These are phyloP conservation scores for Alternaria sp. DNA, from an alignment of 2,329 filamentous ascomycete genomes.

Conservation along the genomic window DNA sequence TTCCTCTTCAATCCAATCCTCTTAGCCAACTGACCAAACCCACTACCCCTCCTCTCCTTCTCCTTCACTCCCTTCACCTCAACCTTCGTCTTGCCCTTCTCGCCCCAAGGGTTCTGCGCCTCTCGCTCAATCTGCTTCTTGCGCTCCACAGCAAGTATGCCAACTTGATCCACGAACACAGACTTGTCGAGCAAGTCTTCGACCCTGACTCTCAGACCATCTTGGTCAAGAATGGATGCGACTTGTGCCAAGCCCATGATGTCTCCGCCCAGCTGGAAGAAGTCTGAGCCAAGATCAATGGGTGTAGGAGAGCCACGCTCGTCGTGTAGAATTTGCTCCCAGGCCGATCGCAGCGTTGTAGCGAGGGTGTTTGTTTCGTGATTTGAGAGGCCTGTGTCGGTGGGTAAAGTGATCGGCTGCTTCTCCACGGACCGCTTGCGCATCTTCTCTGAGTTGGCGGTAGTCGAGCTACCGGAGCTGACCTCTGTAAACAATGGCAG, in stretches of 20 bases:
- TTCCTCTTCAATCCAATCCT: slow-evolving; percentile 31
- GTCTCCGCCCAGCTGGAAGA: slow-evolving; percentile 44
- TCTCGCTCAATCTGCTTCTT: slow-evolving; percentile 39
- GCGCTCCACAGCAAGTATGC: slow-evolving; percentile 31
- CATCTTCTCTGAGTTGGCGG: slow-evolving; percentile 27
- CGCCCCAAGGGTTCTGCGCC: slow-evolving; percentile 36
- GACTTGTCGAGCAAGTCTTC: slow-evolving; percentile 43
- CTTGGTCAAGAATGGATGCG: slow-evolving; percentile 35
- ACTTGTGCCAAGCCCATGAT: slow-evolving; percentile 45
- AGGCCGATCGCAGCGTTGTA: slow-evolving; percentile 33
- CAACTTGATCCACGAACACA: slow-evolving; percentile 39
- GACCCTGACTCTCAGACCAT: slow-evolving; percentile 32
- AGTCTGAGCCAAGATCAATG: slow-evolving; percentile 35
- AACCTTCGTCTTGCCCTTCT: slow-evolving; percentile 27
- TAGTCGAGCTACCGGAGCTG: slow-evolving; percentile 31
- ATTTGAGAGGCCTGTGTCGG: slow-evolving; percentile 33
- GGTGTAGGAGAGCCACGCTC: slow-evolving; percentile 25
- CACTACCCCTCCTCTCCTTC: slow-evolving; percentile 17
- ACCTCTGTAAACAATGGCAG: slow-evolving; percentile 36
- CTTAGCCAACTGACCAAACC: slow-evolving; percentile 16
- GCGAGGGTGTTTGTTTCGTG: slow-evolving; percentile 32
- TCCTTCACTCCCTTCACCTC: slow-evolving; percentile 17
- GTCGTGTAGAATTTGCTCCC: slow-evolving; percentile 39
- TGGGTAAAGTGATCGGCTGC: slow-evolving; percentile 29
- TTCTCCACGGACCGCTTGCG: slow-evolving; percentile 35